Conservation (phyloP, 345 rosid genomes). For the Salix purpurea region DNA sequence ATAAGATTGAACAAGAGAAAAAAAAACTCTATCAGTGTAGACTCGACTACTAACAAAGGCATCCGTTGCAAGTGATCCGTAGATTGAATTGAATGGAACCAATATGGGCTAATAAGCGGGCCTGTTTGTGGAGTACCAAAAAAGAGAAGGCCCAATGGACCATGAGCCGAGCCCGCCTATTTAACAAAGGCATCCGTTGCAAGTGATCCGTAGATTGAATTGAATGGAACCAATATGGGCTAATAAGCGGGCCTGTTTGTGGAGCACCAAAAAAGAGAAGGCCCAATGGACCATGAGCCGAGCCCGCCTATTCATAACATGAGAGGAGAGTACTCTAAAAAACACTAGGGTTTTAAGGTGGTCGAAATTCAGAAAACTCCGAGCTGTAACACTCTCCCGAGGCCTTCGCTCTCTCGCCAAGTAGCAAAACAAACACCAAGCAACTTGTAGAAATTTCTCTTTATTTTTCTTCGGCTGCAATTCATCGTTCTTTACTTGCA, state of each 20-base stretch:
- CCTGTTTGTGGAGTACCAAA: neutral
- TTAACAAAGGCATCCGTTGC: no score
- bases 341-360: neutral
- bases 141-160: neutral
- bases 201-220: no score
- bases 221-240: no score
- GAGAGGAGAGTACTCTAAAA: neutral
- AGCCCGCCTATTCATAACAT: neutral
- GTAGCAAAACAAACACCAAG: neutral
- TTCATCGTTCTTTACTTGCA: neutral
- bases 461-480: neutral
- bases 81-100: no score
- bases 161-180: neutral
- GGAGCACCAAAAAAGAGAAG: neutral
- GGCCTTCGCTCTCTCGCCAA: neutral
- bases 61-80: no score
- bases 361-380: neutral
- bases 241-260: neutral
- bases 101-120: neutral
- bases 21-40: no score
- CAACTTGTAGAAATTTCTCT: neutral
- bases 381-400: neutral
- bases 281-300: neutral
- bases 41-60: no score
- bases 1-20: no score